A percentile compares a stretch with the other conserved stretches of the same genome.
These are phyloP conservation scores for Cyamopsis tetragonoloba DNA, from an alignment of 306 rosid species.

Conservation along the genomic window DNA sequence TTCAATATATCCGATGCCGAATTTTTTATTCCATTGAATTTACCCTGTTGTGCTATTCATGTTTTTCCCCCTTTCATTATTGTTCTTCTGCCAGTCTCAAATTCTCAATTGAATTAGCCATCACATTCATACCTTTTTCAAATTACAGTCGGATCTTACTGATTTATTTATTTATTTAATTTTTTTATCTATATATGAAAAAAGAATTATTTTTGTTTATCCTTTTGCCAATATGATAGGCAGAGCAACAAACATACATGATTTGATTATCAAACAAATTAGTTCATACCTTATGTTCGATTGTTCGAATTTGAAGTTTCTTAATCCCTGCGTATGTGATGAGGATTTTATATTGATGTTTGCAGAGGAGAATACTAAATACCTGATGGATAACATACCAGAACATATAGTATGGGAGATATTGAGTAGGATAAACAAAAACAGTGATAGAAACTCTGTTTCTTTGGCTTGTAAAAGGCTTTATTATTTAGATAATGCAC, in stretches of 20 bases:
- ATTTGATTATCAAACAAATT: background rate
- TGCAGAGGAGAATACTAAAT: background rate
- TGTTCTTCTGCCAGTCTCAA: background rate
- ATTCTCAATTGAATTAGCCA: background rate
- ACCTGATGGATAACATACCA: slow-evolving; percentile 65
- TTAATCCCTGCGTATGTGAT: background rate
- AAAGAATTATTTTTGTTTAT: no score
- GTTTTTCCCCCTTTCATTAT: background rate
- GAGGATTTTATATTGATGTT: background rate
- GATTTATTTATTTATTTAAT: background rate
- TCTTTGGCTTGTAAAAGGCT: slow-evolving; percentile 60
- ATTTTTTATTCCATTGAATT: background rate
- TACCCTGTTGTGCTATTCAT: background rate
- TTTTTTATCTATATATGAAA: no score
- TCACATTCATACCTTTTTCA: background rate
- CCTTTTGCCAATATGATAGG: background rate
- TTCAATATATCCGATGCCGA: background rate
- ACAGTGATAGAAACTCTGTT: slow-evolving; percentile 55
- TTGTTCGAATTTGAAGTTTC: background rate
- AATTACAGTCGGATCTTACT: background rate
- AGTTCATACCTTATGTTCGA: background rate
- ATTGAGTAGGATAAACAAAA: slow-evolving; percentile 55
- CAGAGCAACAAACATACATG: background rate
- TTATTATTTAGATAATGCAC: slow-evolving; percentile 56
- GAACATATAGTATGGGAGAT: slow-evolving; percentile 87